Evolutionary conservation across 345 rosid species (phyloP).

Genomic region (Citrus mangshanensis): DNA sequence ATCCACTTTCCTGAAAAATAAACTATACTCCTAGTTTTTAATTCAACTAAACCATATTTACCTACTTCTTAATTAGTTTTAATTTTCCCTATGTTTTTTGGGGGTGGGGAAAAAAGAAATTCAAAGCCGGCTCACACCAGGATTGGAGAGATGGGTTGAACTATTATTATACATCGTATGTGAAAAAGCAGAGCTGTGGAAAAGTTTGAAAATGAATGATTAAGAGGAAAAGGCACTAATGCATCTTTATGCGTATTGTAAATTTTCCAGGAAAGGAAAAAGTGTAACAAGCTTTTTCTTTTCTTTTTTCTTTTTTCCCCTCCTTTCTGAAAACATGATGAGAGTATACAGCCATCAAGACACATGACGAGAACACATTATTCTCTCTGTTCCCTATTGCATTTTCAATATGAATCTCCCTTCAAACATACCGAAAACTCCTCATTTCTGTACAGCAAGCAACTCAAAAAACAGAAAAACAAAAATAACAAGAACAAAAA

Average conservation of each 20-base stretch:
- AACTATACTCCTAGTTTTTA: not conserved
- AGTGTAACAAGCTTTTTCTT: not conserved
- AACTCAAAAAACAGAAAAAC: constrained; percentile 4
- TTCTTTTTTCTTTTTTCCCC: too few relatives aligned
- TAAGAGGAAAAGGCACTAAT: not conserved
- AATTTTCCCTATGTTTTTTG: not conserved
- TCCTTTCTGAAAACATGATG: not conserved
- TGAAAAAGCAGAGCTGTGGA: not conserved
- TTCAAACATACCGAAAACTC: constrained; percentile 2
- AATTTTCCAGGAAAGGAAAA: not conserved
- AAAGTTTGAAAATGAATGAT: not conserved
- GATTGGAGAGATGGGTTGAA: not conserved
- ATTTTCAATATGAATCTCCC: constrained; percentile 4
- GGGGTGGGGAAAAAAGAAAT: too few relatives aligned
- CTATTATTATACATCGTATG: not conserved
- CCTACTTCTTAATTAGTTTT: not conserved
- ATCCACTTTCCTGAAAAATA: not conserved
- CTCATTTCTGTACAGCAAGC: constrained; percentile 36
- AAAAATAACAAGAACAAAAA: not conserved
- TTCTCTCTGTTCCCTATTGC: constrained; percentile 3
- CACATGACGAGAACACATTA: constrained; percentile 11
- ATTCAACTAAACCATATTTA: not conserved
- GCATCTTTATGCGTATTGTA: not conserved
- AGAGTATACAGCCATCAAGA: constrained; percentile 19
- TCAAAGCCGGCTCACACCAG: too few relatives aligned